Evolutionary conservation across 2,329 filamentous ascomycete species (phyloP).

Genomic region (Chrysosporium queenslandicum): DNA sequence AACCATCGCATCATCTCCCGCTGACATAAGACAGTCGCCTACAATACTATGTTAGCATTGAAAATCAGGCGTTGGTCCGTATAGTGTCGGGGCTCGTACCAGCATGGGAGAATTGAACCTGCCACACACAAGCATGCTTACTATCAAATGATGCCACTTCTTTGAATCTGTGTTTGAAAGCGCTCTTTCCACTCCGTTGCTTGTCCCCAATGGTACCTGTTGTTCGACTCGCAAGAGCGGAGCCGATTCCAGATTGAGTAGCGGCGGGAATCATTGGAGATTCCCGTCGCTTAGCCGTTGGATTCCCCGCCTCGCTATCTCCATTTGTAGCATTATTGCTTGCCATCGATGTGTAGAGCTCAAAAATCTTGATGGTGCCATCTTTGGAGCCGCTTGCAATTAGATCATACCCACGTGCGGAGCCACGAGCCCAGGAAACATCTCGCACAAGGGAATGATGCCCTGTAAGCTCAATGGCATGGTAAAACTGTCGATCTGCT

Average conservation of each 20-base stretch:
- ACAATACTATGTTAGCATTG: neutral
- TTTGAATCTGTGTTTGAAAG: conserved; percentile 35
- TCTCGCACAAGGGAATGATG: conserved; percentile 74
- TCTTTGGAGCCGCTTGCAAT: conserved; percentile 90
- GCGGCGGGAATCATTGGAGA: conserved; percentile 18
- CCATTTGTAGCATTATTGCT: conserved; percentile 23
- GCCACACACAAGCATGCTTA: conserved; percentile 38
- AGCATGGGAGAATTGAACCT: conserved; percentile 37
- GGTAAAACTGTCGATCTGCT: conserved; percentile 68
- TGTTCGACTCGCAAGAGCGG: conserved; percentile 31
- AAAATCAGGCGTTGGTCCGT: neutral
- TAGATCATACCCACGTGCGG: conserved; percentile 79
- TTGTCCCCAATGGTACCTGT: conserved; percentile 24
- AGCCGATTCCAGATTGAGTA: conserved; percentile 35
- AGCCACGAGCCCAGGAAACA: conserved; percentile 85
- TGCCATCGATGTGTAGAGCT: conserved; percentile 39
- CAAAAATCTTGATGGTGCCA: conserved; percentile 79
- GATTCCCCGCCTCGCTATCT: conserved; percentile 22
- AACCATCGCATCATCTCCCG: conserved; percentile 35
- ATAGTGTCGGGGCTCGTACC: conserved; percentile 20
- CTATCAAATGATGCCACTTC: conserved; percentile 37
- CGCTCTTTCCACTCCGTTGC: conserved; percentile 27
- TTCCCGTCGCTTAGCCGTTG: conserved; percentile 21
- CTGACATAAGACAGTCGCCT: conserved; percentile 38
- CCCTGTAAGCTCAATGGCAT: conserved; percentile 63